Evolutionary conservation across 2,329 filamentous ascomycete species (phyloP).

Genomic region (Xylariaceae sp.): DNA sequence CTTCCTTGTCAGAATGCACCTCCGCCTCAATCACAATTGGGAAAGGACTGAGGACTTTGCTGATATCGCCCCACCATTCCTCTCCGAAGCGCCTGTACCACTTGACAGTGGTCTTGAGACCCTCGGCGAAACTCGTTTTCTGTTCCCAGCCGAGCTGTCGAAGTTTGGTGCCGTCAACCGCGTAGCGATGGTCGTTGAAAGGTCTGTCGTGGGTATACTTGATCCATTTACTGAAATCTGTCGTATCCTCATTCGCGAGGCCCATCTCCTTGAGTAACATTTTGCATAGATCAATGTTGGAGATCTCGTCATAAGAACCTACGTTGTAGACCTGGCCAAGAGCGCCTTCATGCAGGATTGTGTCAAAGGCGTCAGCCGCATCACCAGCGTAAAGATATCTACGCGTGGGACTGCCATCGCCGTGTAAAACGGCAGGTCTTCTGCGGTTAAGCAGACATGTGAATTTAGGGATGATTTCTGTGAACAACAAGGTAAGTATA

Average conservation of each 20-base stretch:
- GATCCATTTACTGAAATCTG: conserved; percentile 59
- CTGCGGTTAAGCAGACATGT: conserved; percentile 63
- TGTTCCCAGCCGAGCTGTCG: conserved; percentile 64
- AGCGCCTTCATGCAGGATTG: conserved; percentile 71
- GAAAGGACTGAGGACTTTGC: conserved; percentile 62
- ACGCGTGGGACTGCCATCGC: conserved; percentile 67
- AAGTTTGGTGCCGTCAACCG: conserved; percentile 65
- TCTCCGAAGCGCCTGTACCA: conserved; percentile 66
- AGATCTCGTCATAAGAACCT: conserved; percentile 70
- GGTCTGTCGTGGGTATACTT: conserved; percentile 73
- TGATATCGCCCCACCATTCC: conserved; percentile 68
- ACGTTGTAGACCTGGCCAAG: conserved; percentile 79
- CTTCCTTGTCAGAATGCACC: conserved; percentile 49
- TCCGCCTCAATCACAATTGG: conserved; percentile 54
- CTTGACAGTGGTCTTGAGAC: conserved; percentile 58
- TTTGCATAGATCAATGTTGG: conserved; percentile 64
- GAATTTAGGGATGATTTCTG: conserved; percentile 82
- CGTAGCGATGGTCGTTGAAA: conserved; percentile 71
- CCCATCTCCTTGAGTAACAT: conserved; percentile 60
- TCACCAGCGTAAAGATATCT: conserved; percentile 75
- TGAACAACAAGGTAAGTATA: conserved; percentile 9
- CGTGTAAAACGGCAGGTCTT: conserved; percentile 67
- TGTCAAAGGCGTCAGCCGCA: conserved; percentile 76
- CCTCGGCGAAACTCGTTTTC: conserved; percentile 58
- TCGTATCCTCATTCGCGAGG: conserved; percentile 45